Conservation (phyloP, 768 basidiomycete genomes). For the Leccinum longicurvipes region DNA sequence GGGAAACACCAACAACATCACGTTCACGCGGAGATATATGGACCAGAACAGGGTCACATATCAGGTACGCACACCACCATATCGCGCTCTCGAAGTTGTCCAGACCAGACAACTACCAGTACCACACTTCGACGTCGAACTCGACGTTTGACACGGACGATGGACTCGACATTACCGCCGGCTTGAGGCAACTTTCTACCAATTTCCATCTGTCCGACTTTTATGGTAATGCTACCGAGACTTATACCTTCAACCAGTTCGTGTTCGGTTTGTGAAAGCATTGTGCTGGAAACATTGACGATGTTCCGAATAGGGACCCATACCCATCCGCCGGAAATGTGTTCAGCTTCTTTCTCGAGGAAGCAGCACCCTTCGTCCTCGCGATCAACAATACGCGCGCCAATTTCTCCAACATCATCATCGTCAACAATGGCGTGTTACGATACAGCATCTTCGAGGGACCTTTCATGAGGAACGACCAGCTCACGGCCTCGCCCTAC, state of each 20-base stretch:
- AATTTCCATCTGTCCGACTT: slow-evolving; percentile 58
- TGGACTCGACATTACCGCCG: slow-evolving; percentile 53
- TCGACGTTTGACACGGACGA: slow-evolving; percentile 57
- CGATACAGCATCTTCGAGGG: slow-evolving; percentile 69
- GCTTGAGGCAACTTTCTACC: slow-evolving; percentile 49
- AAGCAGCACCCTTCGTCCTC: slow-evolving; percentile 55
- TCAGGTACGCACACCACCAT: slow-evolving; percentile 42
- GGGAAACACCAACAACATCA: slow-evolving; percentile 46
- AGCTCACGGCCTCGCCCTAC: slow-evolving; percentile 73
- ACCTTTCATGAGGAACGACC: slow-evolving; percentile 76
- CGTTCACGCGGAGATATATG: slow-evolving; percentile 69
- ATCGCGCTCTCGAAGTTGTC: not conserved
- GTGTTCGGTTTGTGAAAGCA: slow-evolving; percentile 12
- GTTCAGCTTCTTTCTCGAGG: slow-evolving; percentile 53
- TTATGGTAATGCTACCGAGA: slow-evolving; percentile 58
- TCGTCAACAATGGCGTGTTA: slow-evolving; percentile 59
- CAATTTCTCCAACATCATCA: slow-evolving; percentile 57
- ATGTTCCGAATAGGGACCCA: slow-evolving; percentile 42
- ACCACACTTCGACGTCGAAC: slow-evolving; percentile 54
- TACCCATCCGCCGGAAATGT: slow-evolving; percentile 60
- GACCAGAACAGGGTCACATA: slow-evolving; percentile 79
- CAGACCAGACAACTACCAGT: slow-evolving; percentile 37
- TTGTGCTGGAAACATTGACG: not conserved
- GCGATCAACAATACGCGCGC: slow-evolving; percentile 62
- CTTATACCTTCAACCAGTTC: slow-evolving; percentile 65